These are phyloP conservation scores for Monilinia laxa DNA, from an alignment of 2,329 filamentous ascomycete genomes.

Conservation along the genomic window DNA sequence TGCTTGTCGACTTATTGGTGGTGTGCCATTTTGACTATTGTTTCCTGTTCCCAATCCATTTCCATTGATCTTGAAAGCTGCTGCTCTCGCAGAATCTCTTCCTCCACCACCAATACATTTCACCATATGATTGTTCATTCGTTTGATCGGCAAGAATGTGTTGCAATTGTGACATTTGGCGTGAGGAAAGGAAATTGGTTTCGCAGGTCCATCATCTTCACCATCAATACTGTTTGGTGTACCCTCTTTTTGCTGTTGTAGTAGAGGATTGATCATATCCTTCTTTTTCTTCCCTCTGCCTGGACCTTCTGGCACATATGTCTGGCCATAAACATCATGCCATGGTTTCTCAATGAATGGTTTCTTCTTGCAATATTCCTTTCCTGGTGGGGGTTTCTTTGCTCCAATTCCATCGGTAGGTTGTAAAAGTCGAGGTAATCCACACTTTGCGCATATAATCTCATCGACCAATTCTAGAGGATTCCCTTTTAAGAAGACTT, in stretches of 20 bases:
- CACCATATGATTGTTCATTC: slow-evolving; percentile 67
- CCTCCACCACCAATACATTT: slow-evolving; percentile 67
- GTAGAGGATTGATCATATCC: slow-evolving; percentile 59
- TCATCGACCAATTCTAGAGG: slow-evolving; percentile 69
- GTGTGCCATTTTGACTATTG: slow-evolving; percentile 54
- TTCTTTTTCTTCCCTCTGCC: slow-evolving; percentile 83
- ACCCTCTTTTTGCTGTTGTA: slow-evolving; percentile 33
- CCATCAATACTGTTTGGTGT: slow-evolving; percentile 50
- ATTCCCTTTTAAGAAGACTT: slow-evolving; percentile 68
- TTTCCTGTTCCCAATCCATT: slow-evolving; percentile 41
- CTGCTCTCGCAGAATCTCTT: slow-evolving; percentile 60
- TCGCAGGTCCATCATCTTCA: slow-evolving; percentile 50
- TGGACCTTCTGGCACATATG: slow-evolving; percentile 70
- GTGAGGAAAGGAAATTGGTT: slow-evolving; percentile 63
- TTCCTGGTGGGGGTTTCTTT: slow-evolving; percentile 61
- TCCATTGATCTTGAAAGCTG: slow-evolving; percentile 62
- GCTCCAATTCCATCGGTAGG: slow-evolving; percentile 70
- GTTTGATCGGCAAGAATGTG: slow-evolving; percentile 62
- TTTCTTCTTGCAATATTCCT: slow-evolving; percentile 76
- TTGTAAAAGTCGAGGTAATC: slow-evolving; percentile 70
- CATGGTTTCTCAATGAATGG: slow-evolving; percentile 75
- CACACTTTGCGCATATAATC: slow-evolving; percentile 72
- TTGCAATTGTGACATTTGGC: slow-evolving; percentile 68
- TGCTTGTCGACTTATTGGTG: slow-evolving; percentile 62
- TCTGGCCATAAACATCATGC: slow-evolving; percentile 80